Conservation (phyloP, 2,329 filamentous ascomycete species). For the Fusarium papillatum region DNA sequence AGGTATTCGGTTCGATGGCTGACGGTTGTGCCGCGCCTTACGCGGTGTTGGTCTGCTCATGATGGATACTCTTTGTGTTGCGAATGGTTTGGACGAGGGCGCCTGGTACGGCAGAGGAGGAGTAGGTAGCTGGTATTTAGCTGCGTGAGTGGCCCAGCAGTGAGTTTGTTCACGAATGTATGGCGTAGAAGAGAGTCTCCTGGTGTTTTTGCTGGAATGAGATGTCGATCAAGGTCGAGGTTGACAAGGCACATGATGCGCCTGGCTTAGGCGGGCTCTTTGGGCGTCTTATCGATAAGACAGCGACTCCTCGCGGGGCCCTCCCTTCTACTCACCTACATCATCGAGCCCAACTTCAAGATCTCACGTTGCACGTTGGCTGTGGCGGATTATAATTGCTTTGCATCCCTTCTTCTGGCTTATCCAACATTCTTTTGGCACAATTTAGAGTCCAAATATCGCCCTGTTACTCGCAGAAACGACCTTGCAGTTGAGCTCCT, state of each 20-base stretch:
- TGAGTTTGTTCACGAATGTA: neutral
- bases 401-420: conserved; percentile 15
- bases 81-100: neutral
- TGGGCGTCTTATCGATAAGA: conserved; percentile 47
- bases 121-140: neutral
- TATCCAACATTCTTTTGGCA: conserved; percentile 29
- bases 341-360: conserved; percentile 30
- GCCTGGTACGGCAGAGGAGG: neutral
- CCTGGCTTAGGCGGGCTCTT: conserved; percentile 16
- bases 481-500: conserved; percentile 22
- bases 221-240: conserved; percentile 11
- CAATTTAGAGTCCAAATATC: neutral
- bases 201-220: neutral
- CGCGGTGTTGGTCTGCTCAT: conserved; percentile 62
- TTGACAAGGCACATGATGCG: conserved; percentile 32
- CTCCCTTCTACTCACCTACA: conserved; percentile 31
- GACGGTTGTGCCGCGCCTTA: conserved; percentile 55
- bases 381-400: conserved; percentile 22
- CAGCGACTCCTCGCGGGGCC: conserved; percentile 35
- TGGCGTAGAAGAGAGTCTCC: neutral
- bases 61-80: conserved; percentile 25
- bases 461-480: neutral
- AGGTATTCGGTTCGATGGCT: conserved; percentile 55
- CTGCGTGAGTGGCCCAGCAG: neutral
- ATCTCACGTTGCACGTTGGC: conserved; percentile 31